These are phyloP conservation scores for Ricinus communis DNA, from an alignment of 345 rosid genomes.

Conservation along the genomic window DNA sequence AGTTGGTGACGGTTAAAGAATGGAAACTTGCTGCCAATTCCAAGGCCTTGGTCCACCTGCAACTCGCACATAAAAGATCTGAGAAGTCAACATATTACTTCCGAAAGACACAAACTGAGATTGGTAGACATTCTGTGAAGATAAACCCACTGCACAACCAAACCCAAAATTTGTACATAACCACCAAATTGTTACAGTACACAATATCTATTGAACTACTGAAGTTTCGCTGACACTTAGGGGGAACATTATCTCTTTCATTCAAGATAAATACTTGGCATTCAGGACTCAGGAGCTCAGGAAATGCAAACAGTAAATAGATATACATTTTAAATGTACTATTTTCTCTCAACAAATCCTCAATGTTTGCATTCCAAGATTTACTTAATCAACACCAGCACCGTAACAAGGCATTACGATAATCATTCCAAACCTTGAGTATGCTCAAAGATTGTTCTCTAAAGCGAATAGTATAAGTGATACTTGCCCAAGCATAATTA, in stretches of 20 bases:
- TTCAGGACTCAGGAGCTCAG: not conserved
- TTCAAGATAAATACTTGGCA: not conserved
- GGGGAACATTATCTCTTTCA: not conserved
- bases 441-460: too few species aligned
- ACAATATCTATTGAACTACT: not conserved
- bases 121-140: not conserved
- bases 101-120: not conserved
- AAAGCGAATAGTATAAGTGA: not conserved
- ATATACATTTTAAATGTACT: not conserved
- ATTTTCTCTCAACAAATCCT: not conserved
- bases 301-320: not conserved
- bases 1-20: constrained; percentile 96
- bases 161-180: not conserved
- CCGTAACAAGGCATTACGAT: not conserved
- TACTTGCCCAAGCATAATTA: not conserved
- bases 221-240: not conserved
- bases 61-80: constrained; percentile 17
- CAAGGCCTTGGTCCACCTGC: constrained; percentile 98
- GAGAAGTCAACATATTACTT: not conserved
- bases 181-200: not conserved
- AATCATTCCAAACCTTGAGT: too few species aligned
- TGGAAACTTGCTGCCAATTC: constrained; percentile 91
- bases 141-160: not conserved
- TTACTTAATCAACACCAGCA: not conserved
- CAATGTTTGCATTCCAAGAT: not conserved